phyloP scores from a whole-genome alignment of 1,139 yeast species.

The Kluyveromyces marxianus region DNA sequence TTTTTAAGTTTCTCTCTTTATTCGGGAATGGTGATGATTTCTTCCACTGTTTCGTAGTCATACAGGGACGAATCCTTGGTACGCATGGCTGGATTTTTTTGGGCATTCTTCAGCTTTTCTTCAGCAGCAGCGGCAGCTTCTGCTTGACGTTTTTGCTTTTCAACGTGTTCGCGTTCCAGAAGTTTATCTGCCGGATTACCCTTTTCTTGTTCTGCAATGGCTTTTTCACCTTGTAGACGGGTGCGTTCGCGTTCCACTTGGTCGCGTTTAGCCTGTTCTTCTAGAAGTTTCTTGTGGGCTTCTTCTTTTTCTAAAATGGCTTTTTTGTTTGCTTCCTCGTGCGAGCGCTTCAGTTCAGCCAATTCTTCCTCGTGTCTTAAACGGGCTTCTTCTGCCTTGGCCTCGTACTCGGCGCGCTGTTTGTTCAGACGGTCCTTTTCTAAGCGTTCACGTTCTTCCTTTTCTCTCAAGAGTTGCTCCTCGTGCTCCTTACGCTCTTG shows the following conservation, averaged over 20 bases:
- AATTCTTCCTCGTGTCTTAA: conserved; percentile 21
- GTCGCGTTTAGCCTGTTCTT: conserved; percentile 11
- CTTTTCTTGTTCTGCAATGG: conserved; percentile 13
- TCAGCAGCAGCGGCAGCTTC: conserved; percentile 13
- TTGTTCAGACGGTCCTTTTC: conserved; percentile 21
- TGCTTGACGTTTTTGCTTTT: conserved; percentile 12
- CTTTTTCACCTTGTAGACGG: conserved; percentile 11
- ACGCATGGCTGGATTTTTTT: background rate
- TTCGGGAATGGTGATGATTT: conserved; percentile 11
- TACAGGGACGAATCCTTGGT: conserved; percentile 18
- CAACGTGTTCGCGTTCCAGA: conserved; percentile 9
- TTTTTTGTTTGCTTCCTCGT: conserved; percentile 12
- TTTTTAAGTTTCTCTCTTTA: background rate
- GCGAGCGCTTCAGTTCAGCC: conserved; percentile 15
- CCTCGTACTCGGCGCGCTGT: conserved; percentile 21
- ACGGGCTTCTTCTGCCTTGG: conserved; percentile 15
- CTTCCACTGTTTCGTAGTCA: conserved; percentile 26
- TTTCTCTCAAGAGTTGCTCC: conserved; percentile 20
- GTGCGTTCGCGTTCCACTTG: conserved; percentile 9
- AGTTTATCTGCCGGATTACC: conserved; percentile 10
- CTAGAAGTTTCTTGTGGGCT: conserved; percentile 3
- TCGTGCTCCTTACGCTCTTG: conserved; percentile 23
- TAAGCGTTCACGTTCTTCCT: conserved; percentile 21
- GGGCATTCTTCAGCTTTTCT: conserved; percentile 2
- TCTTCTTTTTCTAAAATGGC: conserved; percentile 3